Evolutionary conservation across 106 monocot genomes (phyloP).

Genomic region (Dendrobium chrysotoxum): DNA sequence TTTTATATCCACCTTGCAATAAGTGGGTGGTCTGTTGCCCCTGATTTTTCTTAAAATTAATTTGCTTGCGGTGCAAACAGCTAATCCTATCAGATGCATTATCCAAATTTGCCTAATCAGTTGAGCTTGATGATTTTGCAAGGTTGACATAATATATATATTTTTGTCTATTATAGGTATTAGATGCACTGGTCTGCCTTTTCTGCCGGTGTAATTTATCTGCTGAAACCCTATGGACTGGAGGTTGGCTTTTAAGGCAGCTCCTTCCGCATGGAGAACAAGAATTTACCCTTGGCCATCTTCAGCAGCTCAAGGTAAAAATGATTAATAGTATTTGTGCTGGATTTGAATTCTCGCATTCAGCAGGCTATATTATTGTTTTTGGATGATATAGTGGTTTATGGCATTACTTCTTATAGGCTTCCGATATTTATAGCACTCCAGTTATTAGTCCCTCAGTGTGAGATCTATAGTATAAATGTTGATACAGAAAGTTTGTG

Average conservation of each 20-base stretch:
- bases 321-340: background rate
- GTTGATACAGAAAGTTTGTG: background rate
- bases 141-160: background rate
- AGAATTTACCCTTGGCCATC: conserved; percentile 61
- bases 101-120: background rate
- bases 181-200: conserved; percentile 76
- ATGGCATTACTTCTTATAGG: background rate
- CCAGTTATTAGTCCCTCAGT: background rate
- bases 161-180: conserved; percentile 49
- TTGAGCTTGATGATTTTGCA: background rate
- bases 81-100: background rate
- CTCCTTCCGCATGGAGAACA: conserved; percentile 78
- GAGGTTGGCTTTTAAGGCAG: conserved; percentile 94
- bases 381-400: background rate
- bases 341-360: background rate
- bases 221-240: conserved; percentile 75
- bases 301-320: conserved; percentile 58
- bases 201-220: conserved; percentile 78
- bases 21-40: background rate
- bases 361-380: background rate
- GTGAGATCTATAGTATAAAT: background rate
- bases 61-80: background rate
- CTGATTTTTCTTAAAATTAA: background rate
- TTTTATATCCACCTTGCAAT: background rate
- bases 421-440: background rate